These are phyloP conservation scores for Solanum pennellii DNA, from an alignment of 257 asterid species.

Conservation along the genomic window DNA sequence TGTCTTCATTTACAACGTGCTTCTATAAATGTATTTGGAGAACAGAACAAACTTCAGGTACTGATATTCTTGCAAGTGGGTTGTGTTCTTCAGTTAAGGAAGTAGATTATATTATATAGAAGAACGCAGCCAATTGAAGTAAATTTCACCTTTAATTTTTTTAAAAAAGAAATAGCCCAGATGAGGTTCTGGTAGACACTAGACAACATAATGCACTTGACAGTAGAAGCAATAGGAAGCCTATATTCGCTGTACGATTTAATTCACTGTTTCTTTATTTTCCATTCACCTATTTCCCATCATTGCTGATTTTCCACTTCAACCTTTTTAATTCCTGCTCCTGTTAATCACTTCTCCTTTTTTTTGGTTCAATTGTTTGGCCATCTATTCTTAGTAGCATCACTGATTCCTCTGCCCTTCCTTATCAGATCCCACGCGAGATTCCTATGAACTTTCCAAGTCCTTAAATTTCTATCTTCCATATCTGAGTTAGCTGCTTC, in stretches of 20 bases:
- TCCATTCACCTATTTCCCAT: neutral
- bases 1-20: slow-evolving; percentile 94
- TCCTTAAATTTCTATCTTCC: neutral
- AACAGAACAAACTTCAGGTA: slow-evolving; percentile 67
- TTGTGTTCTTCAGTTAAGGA: neutral
- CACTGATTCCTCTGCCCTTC: neutral
- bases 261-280: neutral
- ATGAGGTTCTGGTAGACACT: neutral
- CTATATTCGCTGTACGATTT: neutral
- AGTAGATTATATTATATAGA: neutral
- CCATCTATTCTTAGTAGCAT: neutral
- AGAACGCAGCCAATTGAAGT: neutral
- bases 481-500: neutral
- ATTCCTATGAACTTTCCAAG: neutral
- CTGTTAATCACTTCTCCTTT: neutral
- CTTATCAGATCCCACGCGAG: neutral
- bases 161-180: no score
- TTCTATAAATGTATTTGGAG: slow-evolving; percentile 64
- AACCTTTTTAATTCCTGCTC: neutral
- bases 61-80: neutral
- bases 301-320: neutral
- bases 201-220: neutral
- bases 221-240: neutral
- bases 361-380: neutral
- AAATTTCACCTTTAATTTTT: neutral